Base-by-base conservation (phyloP, 306 rosid species). In the Rosa rugosa region DNA sequence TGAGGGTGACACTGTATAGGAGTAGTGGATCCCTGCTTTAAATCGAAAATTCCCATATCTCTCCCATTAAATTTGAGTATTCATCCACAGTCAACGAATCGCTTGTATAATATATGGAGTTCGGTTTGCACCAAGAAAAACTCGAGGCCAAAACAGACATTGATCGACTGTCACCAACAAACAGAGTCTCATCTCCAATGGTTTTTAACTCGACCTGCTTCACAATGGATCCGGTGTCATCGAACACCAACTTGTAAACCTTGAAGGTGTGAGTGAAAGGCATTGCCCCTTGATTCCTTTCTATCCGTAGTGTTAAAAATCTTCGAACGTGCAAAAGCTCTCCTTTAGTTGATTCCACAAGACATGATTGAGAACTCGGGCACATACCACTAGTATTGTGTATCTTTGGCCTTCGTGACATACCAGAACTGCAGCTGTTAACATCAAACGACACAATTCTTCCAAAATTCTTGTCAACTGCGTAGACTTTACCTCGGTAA, bases 261-360 rank as follows among this genome's bases (percentile, higher is more conserved):
- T 34, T 50, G 62, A 50, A 72, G 44, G 4, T 5, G 69, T 3
- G 3, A 31, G 11, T 31, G 10, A 36, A 7, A 34, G 10, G 41
- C 25, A 2, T 27, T 45, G 23, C 23, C 31, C 1, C 4, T 2
- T 23, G 11, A n/a, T 10, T 1, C 34, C 25, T 2, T 56, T 20
- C 8, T 56, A 11, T 20, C 11, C 0, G 23, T 56, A 4, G 3
- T 56, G n/a, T 7, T 3, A 11, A 9, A 23, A 23, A 53, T 20
- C 23, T 53, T 6, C 31, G 45, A 72, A 72, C 25, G 34, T 17
- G 60, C 25, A 72, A 50, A 5, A 72, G 23, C 44, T 72, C 44
- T 72, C 63, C 75, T 2, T 47, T 4, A 22, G 75, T 72, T 50
- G 75, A 72, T 50, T 49, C 63, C 75, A 50, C 45, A 31, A 72